A percentile compares a stretch with the other conserved stretches of the same genome.
phyloP scores from a whole-genome alignment of 371 early-diverging fungal genomes.

The Lichtheimia ornata region DNA sequence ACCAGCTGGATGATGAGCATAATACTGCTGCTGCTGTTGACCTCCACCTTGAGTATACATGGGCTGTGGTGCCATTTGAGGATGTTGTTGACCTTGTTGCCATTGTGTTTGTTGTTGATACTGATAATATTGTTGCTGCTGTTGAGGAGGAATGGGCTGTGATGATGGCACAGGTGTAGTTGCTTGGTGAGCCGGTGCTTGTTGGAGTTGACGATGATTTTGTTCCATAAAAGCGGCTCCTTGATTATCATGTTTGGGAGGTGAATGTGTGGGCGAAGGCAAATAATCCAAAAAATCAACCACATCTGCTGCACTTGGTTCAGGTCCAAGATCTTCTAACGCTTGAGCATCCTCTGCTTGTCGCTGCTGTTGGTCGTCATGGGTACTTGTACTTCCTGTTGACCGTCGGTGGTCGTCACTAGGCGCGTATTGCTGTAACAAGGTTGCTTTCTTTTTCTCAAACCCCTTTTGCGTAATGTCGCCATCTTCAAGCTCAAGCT shows the following conservation, averaged over 20 bases:
- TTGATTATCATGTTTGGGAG: conserved; percentile 19
- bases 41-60: background rate
- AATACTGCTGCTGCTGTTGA: background rate
- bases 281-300: conserved; percentile 52
- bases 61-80: conserved; percentile 9
- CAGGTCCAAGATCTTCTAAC: conserved; percentile 35
- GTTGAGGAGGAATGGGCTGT: conserved; percentile 8
- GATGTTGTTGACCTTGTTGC: conserved; percentile 8
- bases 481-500: conserved; percentile 66
- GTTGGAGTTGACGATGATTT: conserved; percentile 24
- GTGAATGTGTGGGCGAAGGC: conserved; percentile 52
- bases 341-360: background rate
- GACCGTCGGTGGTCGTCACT: conserved; percentile 4
- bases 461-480: conserved; percentile 75
- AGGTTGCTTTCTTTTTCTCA: conserved; percentile 56
- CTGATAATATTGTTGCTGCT: conserved; percentile 11
- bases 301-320: conserved; percentile 56
- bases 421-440: conserved; percentile 31
- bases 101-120: conserved; percentile 10
- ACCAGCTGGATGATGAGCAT: conserved; percentile 1
- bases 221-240: conserved; percentile 32
- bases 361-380: background rate
- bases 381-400: background rate
- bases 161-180: conserved; percentile 13
- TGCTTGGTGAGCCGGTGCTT: conserved; percentile 4